Conservation (phyloP, 148 eudicot species). For the Cornus florida region DNA sequence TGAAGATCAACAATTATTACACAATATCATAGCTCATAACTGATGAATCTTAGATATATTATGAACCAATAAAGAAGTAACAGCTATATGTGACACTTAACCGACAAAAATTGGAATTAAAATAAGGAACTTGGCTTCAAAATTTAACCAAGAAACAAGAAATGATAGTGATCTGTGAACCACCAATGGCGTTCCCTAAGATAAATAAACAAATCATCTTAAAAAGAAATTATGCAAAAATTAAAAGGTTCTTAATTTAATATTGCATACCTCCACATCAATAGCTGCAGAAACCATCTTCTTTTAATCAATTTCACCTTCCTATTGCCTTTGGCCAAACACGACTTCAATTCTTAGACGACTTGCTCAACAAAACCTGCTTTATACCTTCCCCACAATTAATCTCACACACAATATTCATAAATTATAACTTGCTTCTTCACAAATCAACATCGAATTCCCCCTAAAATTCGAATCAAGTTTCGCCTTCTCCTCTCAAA, state of each 20-base stretch:
- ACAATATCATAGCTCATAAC: not conserved
- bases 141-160: no score
- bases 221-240: not conserved
- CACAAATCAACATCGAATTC: not conserved
- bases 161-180: not conserved
- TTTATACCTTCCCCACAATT: not conserved
- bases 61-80: not conserved
- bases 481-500: not conserved
- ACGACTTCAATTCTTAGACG: not conserved
- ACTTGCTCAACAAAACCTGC: not conserved
- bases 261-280: constrained; percentile 35
- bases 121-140: not conserved
- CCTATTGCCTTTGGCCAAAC: not conserved
- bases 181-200: not conserved
- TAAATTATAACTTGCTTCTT: not conserved
- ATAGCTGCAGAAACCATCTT: constrained; percentile 33
- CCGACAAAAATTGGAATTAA: not conserved
- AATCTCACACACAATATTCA: not conserved
- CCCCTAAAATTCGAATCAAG: not conserved
- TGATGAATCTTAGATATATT: not conserved
- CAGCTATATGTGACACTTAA: not conserved
- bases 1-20: no score
- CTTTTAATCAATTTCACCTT: not conserved
- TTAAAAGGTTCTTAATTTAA: not conserved
- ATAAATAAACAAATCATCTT: not conserved